A percentile compares a stretch with the other conserved stretches of the same genome.
phyloP scores from a whole-genome alignment of 768 basidiomycete genomes.

The Suillus plorans region DNA sequence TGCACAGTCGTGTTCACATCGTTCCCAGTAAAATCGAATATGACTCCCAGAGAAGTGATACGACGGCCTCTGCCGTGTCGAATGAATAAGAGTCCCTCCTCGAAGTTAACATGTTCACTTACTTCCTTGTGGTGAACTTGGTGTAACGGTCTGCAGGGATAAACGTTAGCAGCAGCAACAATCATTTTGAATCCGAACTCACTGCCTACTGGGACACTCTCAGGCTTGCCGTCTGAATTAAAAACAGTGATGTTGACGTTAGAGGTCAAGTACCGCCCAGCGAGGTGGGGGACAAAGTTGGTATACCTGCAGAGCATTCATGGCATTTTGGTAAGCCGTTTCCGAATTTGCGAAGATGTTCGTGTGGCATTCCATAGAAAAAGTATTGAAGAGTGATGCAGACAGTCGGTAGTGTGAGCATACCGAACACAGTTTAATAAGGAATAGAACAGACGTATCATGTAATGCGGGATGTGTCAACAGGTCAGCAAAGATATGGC shows the following conservation, averaged over 20 bases:
- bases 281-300: constrained; percentile 64
- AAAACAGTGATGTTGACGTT: constrained; percentile 83
- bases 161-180: constrained; percentile 25
- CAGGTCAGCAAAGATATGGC: too few species aligned
- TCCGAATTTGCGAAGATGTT: neutral
- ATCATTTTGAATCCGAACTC: constrained; percentile 11
- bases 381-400: neutral
- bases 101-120: constrained; percentile 16
- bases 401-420: neutral
- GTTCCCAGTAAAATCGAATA: constrained; percentile 76
- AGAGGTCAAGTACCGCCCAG: constrained; percentile 76
- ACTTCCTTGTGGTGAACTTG: constrained; percentile 79
- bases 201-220: constrained; percentile 48
- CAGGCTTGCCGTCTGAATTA: constrained; percentile 35
- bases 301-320: constrained; percentile 40
- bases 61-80: constrained; percentile 49
- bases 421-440: neutral
- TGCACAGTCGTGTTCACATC: constrained; percentile 74
- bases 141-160: constrained; percentile 51
- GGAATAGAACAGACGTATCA: neutral
- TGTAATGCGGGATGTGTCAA: neutral
- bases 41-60: constrained; percentile 78
- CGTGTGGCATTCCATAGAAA: neutral
- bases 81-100: neutral
- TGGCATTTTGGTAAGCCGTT: neutral